phyloP scores from a whole-genome alignment of 2,329 filamentous ascomycete species.

The Dryadomyces quercivorus region DNA sequence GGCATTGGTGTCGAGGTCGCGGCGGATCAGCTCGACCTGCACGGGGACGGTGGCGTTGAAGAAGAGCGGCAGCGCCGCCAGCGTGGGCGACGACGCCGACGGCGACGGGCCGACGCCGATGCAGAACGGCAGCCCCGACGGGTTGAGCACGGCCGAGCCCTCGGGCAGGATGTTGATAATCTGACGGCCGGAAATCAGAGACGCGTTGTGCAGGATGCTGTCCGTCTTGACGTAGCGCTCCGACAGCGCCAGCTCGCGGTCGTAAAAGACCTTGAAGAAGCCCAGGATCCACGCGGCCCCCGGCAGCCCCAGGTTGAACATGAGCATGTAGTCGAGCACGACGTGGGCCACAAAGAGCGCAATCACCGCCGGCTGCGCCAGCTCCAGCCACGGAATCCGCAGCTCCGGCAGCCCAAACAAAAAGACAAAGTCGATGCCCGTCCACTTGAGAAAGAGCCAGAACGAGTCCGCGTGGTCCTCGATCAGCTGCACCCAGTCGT shows the following conservation, averaged over 20 bases:
- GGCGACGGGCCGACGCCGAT: conserved; percentile 48
- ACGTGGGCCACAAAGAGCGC: conserved; percentile 61
- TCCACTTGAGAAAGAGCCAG: conserved; percentile 89
- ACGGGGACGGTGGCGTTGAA: conserved; percentile 91
- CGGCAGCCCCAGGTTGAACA: conserved; percentile 78
- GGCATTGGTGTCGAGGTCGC: conserved; percentile 64
- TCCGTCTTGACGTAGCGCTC: conserved; percentile 84
- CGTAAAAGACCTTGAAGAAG: conserved; percentile 71
- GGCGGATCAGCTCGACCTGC: conserved; percentile 75
- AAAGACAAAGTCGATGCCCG: conserved; percentile 72
- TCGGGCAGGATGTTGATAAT: conserved; percentile 97
- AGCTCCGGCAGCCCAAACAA: conserved; percentile 78
- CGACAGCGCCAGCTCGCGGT: conserved; percentile 86
- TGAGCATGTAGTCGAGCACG: conserved; percentile 68
- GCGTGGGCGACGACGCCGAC: conserved; percentile 33
- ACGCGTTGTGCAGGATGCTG: conserved; percentile 79
- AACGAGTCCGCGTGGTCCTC: conserved; percentile 81
- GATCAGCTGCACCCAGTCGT: conserved; percentile 69
- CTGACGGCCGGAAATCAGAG: conserved; percentile 88
- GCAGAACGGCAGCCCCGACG: conserved; percentile 69
- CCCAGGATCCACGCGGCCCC: conserved; percentile 61
- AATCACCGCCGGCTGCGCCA: conserved; percentile 63
- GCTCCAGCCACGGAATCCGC: conserved; percentile 93
- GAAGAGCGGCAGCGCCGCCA: conserved; percentile 54
- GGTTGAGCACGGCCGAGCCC: conserved; percentile 84